phyloP scores from a whole-genome alignment of 768 basidiomycete genomes.

The Omphalotus guepiniiformis region DNA sequence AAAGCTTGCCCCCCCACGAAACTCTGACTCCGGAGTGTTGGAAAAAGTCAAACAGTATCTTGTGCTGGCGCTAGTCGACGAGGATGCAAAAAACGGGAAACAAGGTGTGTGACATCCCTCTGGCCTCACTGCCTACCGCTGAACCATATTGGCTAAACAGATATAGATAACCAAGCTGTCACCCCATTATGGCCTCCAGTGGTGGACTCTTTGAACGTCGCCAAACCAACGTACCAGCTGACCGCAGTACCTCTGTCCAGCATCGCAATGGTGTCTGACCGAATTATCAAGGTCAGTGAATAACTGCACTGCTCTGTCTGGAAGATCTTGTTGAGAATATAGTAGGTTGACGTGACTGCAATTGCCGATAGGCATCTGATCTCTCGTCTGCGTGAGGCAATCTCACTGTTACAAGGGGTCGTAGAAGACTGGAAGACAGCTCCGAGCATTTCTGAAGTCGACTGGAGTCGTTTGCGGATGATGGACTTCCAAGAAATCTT shows the following conservation, averaged over 20 bases:
- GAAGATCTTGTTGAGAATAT: slow-evolving; percentile 6
- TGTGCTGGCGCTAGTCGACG: slow-evolving; percentile 68
- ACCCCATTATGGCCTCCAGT: slow-evolving; percentile 78
- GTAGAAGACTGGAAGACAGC: slow-evolving; percentile 53
- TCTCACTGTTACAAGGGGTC: slow-evolving; percentile 44
- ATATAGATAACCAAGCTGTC: slow-evolving; percentile 50
- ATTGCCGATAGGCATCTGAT: slow-evolving; percentile 68
- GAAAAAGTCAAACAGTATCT: slow-evolving; percentile 58
- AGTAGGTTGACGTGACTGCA: slow-evolving; percentile 63
- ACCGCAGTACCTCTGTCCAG: slow-evolving; percentile 62
- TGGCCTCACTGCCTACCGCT: neutral
- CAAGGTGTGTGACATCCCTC: slow-evolving; percentile 51
- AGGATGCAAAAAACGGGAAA: slow-evolving; percentile 50
- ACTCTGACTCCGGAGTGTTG: slow-evolving; percentile 35
- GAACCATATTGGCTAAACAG: slow-evolving; percentile 31
- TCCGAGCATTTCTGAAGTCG: slow-evolving; percentile 62
- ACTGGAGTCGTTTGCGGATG: slow-evolving; percentile 79
- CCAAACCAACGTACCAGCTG: slow-evolving; percentile 64
- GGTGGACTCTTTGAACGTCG: slow-evolving; percentile 40
- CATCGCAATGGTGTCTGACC: slow-evolving; percentile 70
- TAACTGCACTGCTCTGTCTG: neutral
- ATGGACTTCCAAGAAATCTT: slow-evolving; percentile 90
- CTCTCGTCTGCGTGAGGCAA: slow-evolving; percentile 54
- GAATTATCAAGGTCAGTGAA: slow-evolving; percentile 59
- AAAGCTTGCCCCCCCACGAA: slow-evolving; percentile 52